A percentile compares a stretch with the other conserved stretches of the same genome.
Conservation (phyloP, 2,329 filamentous ascomycete genomes). For the Seiridium unicorne region DNA sequence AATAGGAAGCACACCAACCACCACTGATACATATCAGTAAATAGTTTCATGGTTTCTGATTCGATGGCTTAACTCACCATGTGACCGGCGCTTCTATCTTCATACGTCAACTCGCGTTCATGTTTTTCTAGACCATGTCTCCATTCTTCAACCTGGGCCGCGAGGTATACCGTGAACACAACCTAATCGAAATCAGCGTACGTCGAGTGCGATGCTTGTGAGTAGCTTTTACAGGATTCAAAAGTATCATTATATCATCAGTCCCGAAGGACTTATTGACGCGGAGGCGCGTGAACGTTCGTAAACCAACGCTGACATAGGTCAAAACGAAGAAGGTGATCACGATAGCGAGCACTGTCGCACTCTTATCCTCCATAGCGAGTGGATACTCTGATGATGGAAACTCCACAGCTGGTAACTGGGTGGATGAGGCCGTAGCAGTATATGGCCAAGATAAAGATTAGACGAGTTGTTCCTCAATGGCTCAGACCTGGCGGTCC, state of each 20-base stretch:
- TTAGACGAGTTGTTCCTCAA: no score
- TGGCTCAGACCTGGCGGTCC: no score
- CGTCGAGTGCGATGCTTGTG: no score
- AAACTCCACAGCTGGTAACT: no score
- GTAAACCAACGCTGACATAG: background rate
- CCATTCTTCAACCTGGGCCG: slow-evolving; percentile 2
- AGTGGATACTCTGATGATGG: background rate
- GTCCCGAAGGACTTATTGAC: background rate
- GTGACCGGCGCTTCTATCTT: background rate
- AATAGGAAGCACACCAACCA: slow-evolving; percentile 5
- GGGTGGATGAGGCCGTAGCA: no score
- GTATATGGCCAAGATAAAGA: no score
- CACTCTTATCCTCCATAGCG: background rate
- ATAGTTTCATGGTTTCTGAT: background rate
- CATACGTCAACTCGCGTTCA: background rate
- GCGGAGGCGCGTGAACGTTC: background rate
- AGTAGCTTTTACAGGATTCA: background rate
- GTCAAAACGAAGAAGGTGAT: slow-evolving; percentile 1
- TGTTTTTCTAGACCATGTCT: slow-evolving; percentile 2
- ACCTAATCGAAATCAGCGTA: background rate
- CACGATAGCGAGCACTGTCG: background rate
- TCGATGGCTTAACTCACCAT: background rate
- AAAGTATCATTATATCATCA: slow-evolving; percentile 1
- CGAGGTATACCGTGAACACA: slow-evolving; percentile 2
- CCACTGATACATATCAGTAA: background rate